Base-by-base conservation (phyloP, 2,329 filamentous ascomycete genomes). In the Samsoniella hepiali region DNA sequence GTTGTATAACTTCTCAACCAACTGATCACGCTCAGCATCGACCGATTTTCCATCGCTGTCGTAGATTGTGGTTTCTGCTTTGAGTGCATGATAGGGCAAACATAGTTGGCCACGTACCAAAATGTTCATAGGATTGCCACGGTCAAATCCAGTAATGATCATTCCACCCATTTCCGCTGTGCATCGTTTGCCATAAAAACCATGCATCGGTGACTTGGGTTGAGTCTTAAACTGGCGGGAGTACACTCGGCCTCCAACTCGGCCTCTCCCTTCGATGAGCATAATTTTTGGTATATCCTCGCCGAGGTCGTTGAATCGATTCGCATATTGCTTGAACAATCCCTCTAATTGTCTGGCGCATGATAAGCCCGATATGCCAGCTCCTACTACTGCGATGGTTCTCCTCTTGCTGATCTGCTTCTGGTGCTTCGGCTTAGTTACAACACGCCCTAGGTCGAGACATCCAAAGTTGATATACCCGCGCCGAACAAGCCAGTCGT, bases 391-490 rank as follows among this genome's bases (percentile, higher is more conserved):
- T 44, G 92, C 88, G 62, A 99, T 85, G 0, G 88, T 95, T 72
- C 88, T 92, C 67, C 68, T 82, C 84, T 51, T 74, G 74, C 13
- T 65, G 38, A 29, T n/a, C 9, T 49, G 67, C 78, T 74, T 71
- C 5, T 67, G 65, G 77, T 68, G 67, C 31, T 64, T 45, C 79
- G 72, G 74, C 69, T 68, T 80, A 67, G 68, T 72, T 71, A 78
- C 71, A 76, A 29, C 75, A 79, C 77, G 73, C 42, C 85, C 84
- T n/a, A 93, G 78, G 71, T 93, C 86, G 3, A 95, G 84, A 74
- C 95, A 98, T 17, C 96, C 95, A 74, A 93, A 97, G 75, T 99
- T 99, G 79, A 99, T 96, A 74, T 96, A 97, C 27, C 95, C 95
- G 67, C 90, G 87, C 65, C 94, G 88, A 63, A 93, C 82, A 22